phyloP scores from a whole-genome alignment of 2,329 filamentous ascomycete species.

The Fusarium drepaniforme region DNA sequence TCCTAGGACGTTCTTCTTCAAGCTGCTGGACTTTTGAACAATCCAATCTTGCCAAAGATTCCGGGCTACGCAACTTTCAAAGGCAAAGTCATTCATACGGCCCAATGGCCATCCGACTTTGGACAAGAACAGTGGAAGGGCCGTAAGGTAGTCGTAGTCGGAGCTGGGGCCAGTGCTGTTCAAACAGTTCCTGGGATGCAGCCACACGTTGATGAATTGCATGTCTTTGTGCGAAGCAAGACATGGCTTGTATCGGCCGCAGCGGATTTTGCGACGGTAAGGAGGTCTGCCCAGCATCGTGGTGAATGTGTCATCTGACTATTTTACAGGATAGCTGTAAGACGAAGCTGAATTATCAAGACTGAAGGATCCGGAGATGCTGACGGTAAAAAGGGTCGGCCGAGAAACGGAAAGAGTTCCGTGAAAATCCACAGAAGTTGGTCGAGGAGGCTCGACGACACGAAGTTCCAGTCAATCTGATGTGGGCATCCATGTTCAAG shows the following conservation, averaged over 20 bases:
- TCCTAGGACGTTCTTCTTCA: not conserved
- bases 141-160: not conserved
- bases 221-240: conserved; percentile 5
- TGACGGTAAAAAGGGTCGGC: not conserved
- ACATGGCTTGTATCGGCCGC: not conserved
- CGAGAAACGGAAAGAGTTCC: not conserved
- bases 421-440: not conserved
- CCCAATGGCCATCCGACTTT: not conserved
- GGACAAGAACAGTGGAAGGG: not conserved
- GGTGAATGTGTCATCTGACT: not conserved
- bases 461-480: not conserved
- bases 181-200: conserved; percentile 13
- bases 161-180: conserved; percentile 5
- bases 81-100: not conserved
- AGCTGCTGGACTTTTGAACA: not conserved
- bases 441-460: not conserved
- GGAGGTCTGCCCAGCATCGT: not conserved
- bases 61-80: not conserved
- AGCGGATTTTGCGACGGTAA: too few relatives aligned
- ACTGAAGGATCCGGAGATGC: too few relatives aligned
- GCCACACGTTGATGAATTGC: conserved; percentile 5
- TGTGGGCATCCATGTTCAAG: not conserved
- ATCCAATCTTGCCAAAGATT: not conserved
- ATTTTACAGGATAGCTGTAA: not conserved
- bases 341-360: not conserved